phyloP scores from a whole-genome alignment of 2,329 filamentous ascomycete species.

The Fusarium clavum region DNA sequence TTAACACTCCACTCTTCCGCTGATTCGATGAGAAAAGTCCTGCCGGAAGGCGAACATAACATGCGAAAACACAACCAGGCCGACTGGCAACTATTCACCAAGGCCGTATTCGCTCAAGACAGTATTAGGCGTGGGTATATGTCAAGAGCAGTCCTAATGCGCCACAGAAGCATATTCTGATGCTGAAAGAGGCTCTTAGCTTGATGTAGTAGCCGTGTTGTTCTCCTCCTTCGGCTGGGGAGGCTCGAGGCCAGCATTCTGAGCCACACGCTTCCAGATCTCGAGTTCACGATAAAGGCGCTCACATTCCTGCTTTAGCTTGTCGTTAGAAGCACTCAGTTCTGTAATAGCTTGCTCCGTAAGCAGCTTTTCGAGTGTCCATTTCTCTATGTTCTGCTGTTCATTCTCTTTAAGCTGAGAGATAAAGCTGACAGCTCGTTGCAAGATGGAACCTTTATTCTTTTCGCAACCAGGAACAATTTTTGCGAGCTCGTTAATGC shows the following conservation, averaged over 20 bases:
- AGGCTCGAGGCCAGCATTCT: slow-evolving; percentile 67
- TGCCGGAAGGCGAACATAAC: slow-evolving; percentile 8
- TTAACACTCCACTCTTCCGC: slow-evolving; percentile 9
- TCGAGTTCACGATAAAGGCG: slow-evolving; percentile 81
- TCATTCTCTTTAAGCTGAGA: slow-evolving; percentile 95
- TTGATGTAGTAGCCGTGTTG: slow-evolving; percentile 42
- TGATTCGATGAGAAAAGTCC: slow-evolving; percentile 15
- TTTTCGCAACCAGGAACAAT: slow-evolving; percentile 98
- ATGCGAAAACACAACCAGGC: slow-evolving; percentile 27
- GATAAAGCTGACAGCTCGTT: slow-evolving; percentile 94
- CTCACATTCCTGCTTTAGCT: slow-evolving; percentile 84
- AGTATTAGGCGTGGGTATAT: slow-evolving; percentile 43
- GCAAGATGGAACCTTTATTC: slow-evolving; percentile 97
- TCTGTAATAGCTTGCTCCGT: slow-evolving; percentile 91
- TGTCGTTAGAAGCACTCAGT: slow-evolving; percentile 87
- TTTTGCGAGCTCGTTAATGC: slow-evolving; percentile 97
- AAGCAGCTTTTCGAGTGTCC: slow-evolving; percentile 89
- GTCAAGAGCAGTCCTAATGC: slow-evolving; percentile 26
- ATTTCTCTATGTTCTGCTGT: slow-evolving; percentile 92
- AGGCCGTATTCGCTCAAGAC: not conserved
- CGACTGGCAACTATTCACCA: slow-evolving; percentile 8
- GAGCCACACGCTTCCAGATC: slow-evolving; percentile 79
- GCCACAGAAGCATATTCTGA: slow-evolving; percentile 23
- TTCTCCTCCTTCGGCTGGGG: slow-evolving; percentile 55
- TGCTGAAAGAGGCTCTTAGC: slow-evolving; percentile 43